Evolutionary conservation across 208 protist species (phyloP).

Genomic region (Angomonas deanei): DNA sequence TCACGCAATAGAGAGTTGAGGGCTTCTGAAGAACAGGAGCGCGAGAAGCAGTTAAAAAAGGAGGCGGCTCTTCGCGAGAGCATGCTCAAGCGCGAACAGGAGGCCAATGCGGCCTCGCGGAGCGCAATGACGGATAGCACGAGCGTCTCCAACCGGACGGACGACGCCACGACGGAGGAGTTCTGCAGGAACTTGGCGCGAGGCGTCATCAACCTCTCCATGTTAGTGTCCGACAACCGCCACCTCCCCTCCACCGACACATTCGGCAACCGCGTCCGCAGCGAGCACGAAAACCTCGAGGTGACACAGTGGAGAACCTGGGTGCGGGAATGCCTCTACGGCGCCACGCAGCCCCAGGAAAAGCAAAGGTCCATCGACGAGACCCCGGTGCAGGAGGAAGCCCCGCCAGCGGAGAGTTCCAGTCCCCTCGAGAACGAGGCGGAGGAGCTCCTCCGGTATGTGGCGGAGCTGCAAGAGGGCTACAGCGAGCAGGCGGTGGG

Average conservation of each 20-base stretch:
- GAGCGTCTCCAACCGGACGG: not conserved
- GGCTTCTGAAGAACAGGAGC: not conserved
- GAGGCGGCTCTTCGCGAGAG: not conserved
- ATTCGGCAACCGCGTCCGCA: slow-evolving; percentile 34
- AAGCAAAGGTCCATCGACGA: not conserved
- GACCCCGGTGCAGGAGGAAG: not conserved
- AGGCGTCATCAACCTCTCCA: slow-evolving; percentile 54
- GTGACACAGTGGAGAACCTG: slow-evolving; percentile 64
- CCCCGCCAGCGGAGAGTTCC: not conserved
- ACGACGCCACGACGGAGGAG: slow-evolving; percentile 7
- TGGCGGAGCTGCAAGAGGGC: not conserved
- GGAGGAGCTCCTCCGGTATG: not conserved
- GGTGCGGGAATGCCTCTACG: slow-evolving; percentile 54
- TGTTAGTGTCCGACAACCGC: slow-evolving; percentile 71
- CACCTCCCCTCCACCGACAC: slow-evolving; percentile 31
- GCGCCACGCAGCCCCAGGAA: not conserved
- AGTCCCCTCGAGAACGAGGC: slow-evolving; percentile 6
- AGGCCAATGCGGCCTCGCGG: not conserved
- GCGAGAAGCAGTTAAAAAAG: not conserved
- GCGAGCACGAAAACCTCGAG: slow-evolving; percentile 48
- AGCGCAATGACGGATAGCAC: not conserved
- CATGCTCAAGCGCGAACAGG: not conserved
- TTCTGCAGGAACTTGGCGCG: slow-evolving; percentile 38
- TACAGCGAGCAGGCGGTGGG: slow-evolving; percentile 7
- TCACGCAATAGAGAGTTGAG: not conserved